Base-by-base conservation (phyloP, 805 yeast species). In the Candida qinlingensis region DNA sequence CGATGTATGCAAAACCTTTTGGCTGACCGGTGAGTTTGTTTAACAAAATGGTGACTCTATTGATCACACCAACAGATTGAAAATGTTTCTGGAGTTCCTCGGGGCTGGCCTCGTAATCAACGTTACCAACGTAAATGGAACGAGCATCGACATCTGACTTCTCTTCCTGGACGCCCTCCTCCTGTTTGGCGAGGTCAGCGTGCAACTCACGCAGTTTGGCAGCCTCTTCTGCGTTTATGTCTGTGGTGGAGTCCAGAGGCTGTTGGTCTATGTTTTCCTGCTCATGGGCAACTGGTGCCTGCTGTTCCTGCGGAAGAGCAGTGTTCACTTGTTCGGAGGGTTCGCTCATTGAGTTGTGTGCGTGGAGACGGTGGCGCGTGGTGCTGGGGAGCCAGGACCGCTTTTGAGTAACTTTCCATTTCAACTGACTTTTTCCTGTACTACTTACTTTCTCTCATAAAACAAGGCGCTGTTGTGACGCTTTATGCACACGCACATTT, bases 1-100 rank as follows among this genome's bases (percentile, higher is more conserved):
- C 96, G 53, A 89, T 75, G 64, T 87, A 89, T 2, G 96, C 96
- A 68, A 76, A 87, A 1, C 96, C 96, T 66, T 85, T 85, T 40
- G 96, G 94, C 53, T 78, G 83, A 6, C 96, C 95, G 0, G 94
- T 81, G 57, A 70, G 66, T 64, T 82, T 84, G 67, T 88, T 87
- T 48, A 78, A 72, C 64, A 85, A 68, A 42, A 89, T 87, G 4
- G 94, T 87, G 34, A 88, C 89, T 57, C 96, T 76, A 60, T 85
- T 83, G 46, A 89, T 85, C 6, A 79, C 74, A 1, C 96, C 96
- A 42, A 81, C 80, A 4, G 76, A 62, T 46, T 80, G 75, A 66
- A 88, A 89, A 58, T 81, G 86, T 51, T 81, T 75, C 58, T 87
- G 92, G 37, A 89, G 72, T 56, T 88, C 96, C 55, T 83, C 83